These are phyloP conservation scores for Nakazawaea wickerhamii DNA, from an alignment of 805 yeast genomes.

Conservation along the genomic window DNA sequence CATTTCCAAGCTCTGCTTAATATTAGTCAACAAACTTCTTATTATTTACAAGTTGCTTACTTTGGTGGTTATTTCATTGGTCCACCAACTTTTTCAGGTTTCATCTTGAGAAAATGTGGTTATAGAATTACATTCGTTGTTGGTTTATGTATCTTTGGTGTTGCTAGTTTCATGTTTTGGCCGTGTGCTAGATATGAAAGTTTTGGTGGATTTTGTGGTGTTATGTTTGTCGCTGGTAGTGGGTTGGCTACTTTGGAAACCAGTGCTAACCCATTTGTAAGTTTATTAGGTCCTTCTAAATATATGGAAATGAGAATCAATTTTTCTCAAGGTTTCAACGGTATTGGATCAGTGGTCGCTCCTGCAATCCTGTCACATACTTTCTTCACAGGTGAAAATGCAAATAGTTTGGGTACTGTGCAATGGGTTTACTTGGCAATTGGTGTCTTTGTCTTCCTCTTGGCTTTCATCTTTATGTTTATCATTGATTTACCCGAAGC, in stretches of 20 bases:
- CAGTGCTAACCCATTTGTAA: constrained; percentile 15
- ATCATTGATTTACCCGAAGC: constrained; percentile 16
- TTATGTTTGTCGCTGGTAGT: constrained; percentile 15
- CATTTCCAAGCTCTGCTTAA: constrained; percentile 15
- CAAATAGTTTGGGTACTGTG: constrained; percentile 10
- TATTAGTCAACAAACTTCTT: constrained; percentile 12
- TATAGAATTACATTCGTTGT: constrained; percentile 13
- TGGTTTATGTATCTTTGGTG: constrained; percentile 12
- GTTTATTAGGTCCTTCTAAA: constrained; percentile 14
- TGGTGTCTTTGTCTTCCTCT: constrained; percentile 13
- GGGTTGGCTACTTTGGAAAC: constrained; percentile 15
- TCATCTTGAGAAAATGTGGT: constrained; percentile 12
- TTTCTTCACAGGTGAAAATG: constrained; percentile 14
- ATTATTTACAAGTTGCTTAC: constrained; percentile 15
- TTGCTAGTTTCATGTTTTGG: constrained; percentile 15
- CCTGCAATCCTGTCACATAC: constrained; percentile 15
- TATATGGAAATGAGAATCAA: constrained; percentile 14
- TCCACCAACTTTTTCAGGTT: constrained; percentile 13
- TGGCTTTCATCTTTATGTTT: constrained; percentile 13
- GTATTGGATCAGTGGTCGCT: constrained; percentile 15
- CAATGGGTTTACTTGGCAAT: constrained; percentile 17
- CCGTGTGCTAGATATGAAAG: constrained; percentile 14
- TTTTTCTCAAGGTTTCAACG: constrained; percentile 15
- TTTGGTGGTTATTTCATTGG: constrained; percentile 15
- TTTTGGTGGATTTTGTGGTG: constrained; percentile 15